Base-by-base conservation (phyloP, 2,329 filamentous ascomycete species). In the Falciphora oryzae region DNA sequence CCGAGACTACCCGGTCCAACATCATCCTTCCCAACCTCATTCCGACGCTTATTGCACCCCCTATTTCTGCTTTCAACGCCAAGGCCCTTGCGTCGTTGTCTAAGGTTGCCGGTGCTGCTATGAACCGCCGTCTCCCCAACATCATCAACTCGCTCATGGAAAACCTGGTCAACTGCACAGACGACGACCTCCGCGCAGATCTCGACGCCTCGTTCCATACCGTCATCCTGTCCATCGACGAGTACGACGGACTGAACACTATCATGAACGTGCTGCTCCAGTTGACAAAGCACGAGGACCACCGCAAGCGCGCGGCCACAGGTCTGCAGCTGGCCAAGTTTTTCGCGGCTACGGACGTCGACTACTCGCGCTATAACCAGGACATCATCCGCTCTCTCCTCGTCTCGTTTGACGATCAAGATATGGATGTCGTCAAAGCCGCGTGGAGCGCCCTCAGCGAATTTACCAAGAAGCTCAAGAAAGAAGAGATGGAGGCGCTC, bases 401-500 rank as follows among this genome's bases (percentile, higher is more conserved):
- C 65, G 90, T 96, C 69, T 93, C 92, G 0, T 99, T 99, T 73
- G 93, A 95, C 72, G 95, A 99, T 71, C 78, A 86, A 63, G 95
- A 98, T 72, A 77, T 78, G 67, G 87, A 89, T 28, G 94, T 98
- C 4, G 90, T 98, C 72, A 96, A 96, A 80, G 85, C 92, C 59
- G 88, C 94, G 28, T 98, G 93, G 93, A 83, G 87, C 64, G 94
- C 93, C 7, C 84, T 99, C 66, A 92, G 81, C 70, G 91, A 91
- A 65, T 89, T 99, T 70, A 97, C 93, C 59, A 93, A 93, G 75
- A 89, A 88, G 70, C 84, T 99, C 67, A 89, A 89, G 73, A 99
- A 99, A 77, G 96, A 99, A 74, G 94, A 98, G 77, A 98, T 99
- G 95, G 96, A 99, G 74, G 88, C 90, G 0, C 83, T 99, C 59